Percentiles rank a stretch among this genome's conserved stretches.
phyloP scores from a whole-genome alignment of 2,329 filamentous ascomycete species.

The Hymenoscyphus occultus region DNA sequence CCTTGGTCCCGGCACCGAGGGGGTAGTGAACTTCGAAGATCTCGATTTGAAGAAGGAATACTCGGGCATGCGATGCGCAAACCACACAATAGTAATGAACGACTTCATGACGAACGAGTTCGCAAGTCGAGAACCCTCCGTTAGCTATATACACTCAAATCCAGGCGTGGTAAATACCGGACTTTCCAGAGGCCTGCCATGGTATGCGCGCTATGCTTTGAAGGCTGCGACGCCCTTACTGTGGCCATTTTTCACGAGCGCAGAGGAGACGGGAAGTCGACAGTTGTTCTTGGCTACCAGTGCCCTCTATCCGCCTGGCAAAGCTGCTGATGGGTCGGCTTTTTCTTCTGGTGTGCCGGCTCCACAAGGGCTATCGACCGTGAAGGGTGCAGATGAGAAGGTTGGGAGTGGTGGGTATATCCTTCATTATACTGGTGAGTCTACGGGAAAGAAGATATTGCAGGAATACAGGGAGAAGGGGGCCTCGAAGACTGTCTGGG shows the following conservation, averaged over 20 bases:
- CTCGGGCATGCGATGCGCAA: constrained; percentile 22
- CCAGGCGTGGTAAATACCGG: constrained; percentile 48
- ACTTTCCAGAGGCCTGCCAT: constrained; percentile 37
- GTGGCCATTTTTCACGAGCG: constrained; percentile 15
- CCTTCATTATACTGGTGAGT: constrained; percentile 30
- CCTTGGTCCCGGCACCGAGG: constrained; percentile 52
- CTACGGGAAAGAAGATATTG: constrained; percentile 25
- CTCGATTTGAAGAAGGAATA: constrained; percentile 34
- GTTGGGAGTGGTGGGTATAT: constrained; percentile 22
- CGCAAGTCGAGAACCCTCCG: constrained; percentile 44
- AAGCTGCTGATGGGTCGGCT: constrained; percentile 12
- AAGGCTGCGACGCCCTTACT: constrained; percentile 22
- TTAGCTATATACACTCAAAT: constrained; percentile 49
- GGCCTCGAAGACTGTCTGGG: constrained; percentile 26
- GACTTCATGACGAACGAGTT: constrained; percentile 51
- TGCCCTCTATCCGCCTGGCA: constrained; percentile 28
- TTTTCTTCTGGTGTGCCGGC: constrained; percentile 22
- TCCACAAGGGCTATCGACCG: constrained; percentile 16
- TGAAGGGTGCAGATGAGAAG: constrained; percentile 13
- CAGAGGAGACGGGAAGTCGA: constrained; percentile 30
- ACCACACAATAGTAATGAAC: constrained; percentile 35
- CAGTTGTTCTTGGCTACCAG: constrained; percentile 34
- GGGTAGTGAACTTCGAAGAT: constrained; percentile 45
- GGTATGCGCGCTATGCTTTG: constrained; percentile 20
- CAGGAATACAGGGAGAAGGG: constrained; percentile 25